Percentiles rank a stretch among this genome's conserved stretches.
Conservation (phyloP, 2,329 filamentous ascomycete species). For the Arthroderma uncinatum region DNA sequence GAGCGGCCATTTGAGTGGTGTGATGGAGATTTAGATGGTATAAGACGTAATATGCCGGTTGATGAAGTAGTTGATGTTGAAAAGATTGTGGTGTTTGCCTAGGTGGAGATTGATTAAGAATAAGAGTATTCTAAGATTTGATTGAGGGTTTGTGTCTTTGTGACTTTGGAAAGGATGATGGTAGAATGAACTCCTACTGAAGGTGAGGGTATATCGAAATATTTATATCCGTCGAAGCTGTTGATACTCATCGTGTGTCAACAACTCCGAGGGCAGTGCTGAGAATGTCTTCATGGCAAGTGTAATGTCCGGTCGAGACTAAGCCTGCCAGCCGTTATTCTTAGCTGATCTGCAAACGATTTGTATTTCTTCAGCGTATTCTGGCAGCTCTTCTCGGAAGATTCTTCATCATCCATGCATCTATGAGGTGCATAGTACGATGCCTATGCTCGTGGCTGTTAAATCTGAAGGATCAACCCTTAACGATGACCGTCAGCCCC, state of each 20-base stretch:
- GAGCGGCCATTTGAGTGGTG: conserved; percentile 4
- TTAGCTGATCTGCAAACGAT: background rate
- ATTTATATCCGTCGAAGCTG: background rate
- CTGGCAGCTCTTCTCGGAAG: background rate
- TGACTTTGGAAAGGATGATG: background rate
- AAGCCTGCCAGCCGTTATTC: background rate
- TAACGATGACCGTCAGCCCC: background rate
- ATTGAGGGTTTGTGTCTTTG: background rate
- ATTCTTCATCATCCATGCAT: background rate
- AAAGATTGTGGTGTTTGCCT: background rate
- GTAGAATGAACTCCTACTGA: background rate
- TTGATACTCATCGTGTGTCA: background rate
- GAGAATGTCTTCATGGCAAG: background rate
- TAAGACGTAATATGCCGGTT: background rate
- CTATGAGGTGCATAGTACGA: background rate
- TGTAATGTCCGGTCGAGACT: background rate
- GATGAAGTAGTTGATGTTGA: background rate
- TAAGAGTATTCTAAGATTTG: background rate
- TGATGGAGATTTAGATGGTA: background rate
- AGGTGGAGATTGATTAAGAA: background rate
- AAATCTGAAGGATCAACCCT: background rate
- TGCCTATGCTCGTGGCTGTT: background rate
- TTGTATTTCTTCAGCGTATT: background rate
- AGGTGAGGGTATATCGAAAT: background rate
- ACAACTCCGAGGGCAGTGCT: background rate